Percentiles rank a stretch among this genome's conserved stretches.
Evolutionary conservation across 2,329 filamentous ascomycete species (phyloP).

Genomic region (Dothistroma pini): DNA sequence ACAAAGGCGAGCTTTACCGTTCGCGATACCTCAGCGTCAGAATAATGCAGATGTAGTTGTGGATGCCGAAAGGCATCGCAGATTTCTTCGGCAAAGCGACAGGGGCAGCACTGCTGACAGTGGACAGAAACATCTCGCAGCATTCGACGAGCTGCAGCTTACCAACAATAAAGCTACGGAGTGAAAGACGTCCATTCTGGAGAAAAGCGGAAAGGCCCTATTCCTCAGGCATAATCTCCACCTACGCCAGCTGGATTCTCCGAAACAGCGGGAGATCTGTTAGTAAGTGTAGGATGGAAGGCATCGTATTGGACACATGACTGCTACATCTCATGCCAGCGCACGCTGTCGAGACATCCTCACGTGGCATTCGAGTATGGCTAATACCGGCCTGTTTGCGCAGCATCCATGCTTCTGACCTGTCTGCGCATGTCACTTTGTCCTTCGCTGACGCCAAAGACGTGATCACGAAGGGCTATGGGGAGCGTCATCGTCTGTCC

Average conservation of each 20-base stretch:
- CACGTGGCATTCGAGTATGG: too few species aligned
- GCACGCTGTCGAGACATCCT: too few species aligned
- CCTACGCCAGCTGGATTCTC: neutral
- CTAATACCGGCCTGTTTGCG: too few species aligned
- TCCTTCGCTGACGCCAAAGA: constrained; percentile 13
- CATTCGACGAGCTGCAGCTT: constrained; percentile 7
- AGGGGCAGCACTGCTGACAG: neutral
- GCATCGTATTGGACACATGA: too few species aligned
- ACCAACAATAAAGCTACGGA: neutral
- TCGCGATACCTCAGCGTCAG: neutral
- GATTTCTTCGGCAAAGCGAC: neutral
- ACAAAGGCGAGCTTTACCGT: neutral
- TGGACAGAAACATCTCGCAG: constrained; percentile 3
- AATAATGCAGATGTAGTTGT: neutral
- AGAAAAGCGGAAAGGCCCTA: constrained; percentile 13
- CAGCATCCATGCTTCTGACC: constrained; percentile 10
- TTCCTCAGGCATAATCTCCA: constrained; percentile 7
- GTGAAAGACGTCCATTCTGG: constrained; percentile 13
- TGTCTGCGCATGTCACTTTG: constrained; percentile 16
- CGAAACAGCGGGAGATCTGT: constrained; percentile 12
- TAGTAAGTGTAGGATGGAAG: neutral
- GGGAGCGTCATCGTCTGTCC: constrained; percentile 16
- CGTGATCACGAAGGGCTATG: constrained; percentile 16
- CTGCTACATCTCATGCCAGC: too few species aligned
- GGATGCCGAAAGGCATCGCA: neutral